These are phyloP conservation scores for Ordospora colligata DNA, from an alignment of 371 early-diverging fungal species.

Conservation along the genomic window DNA sequence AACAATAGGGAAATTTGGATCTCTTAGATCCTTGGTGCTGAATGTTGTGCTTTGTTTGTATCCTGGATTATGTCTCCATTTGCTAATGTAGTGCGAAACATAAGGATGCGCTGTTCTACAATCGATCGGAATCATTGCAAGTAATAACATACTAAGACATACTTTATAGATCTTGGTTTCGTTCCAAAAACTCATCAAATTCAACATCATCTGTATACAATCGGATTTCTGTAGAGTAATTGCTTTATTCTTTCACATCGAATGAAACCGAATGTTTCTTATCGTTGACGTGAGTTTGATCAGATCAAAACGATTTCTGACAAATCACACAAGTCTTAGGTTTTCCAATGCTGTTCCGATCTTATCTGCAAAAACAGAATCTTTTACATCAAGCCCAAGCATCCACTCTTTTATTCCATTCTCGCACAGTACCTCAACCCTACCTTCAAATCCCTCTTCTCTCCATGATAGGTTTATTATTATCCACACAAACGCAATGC, in stretches of 20 bases:
- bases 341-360: conserved; percentile 35
- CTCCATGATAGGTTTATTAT: conserved; percentile 35
- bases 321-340: neutral
- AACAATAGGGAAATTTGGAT: neutral
- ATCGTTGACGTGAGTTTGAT: too few species aligned
- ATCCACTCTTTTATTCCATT: conserved; percentile 16
- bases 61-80: neutral
- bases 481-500: conserved; percentile 24
- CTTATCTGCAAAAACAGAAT: conserved; percentile 17
- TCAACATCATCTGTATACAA: too few species aligned
- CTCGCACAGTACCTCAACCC: neutral
- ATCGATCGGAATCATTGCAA: too few species aligned
- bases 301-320: too few species aligned
- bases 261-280: too few species aligned
- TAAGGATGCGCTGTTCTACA: too few species aligned
- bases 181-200: too few species aligned
- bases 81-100: too few species aligned
- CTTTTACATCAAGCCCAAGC: neutral
- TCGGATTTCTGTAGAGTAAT: too few species aligned
- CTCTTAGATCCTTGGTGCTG: neutral
- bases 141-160: too few species aligned
- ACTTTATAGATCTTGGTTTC: too few species aligned
- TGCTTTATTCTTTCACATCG: too few species aligned
- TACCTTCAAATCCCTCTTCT: conserved; percentile 10
- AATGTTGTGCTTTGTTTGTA: neutral